phyloP scores from a whole-genome alignment of 768 basidiomycete genomes.

The Tricholoma saponaceum region DNA sequence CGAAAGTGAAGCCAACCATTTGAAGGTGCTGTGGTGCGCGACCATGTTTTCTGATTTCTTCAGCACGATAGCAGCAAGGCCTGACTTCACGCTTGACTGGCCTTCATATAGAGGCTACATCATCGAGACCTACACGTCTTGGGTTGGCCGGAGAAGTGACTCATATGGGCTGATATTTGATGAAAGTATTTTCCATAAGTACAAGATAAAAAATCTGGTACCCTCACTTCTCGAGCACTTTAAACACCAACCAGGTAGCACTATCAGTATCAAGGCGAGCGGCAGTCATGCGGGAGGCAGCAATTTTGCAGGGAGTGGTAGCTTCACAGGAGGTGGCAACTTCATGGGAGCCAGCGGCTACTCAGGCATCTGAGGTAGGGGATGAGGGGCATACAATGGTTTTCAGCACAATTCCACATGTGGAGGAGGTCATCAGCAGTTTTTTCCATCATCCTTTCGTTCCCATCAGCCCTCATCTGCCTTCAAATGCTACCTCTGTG shows the following conservation, averaged over 20 bases:
- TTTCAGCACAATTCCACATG: not conserved
- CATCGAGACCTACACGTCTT: not conserved
- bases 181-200: not conserved
- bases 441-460: not conserved
- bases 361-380: not conserved
- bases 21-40: not conserved
- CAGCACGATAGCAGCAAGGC: not conserved
- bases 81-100: not conserved
- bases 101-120: not conserved
- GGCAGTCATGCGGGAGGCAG: not conserved
- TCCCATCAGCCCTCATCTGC: not conserved
- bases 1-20: not conserved
- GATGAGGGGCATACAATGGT: not conserved
- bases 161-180: not conserved
- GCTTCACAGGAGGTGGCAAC: not conserved
- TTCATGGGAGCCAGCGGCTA: not conserved
- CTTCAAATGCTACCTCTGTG: not conserved
- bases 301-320: not conserved
- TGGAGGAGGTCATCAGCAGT: not conserved
- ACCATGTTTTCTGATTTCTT: not conserved
- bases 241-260: not conserved
- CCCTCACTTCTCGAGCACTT: not conserved
- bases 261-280: not conserved
- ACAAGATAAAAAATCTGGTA: not conserved
- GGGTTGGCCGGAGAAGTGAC: not conserved